These are phyloP conservation scores for Circinella minor DNA, from an alignment of 371 early-diverging fungal genomes.

Conservation along the genomic window DNA sequence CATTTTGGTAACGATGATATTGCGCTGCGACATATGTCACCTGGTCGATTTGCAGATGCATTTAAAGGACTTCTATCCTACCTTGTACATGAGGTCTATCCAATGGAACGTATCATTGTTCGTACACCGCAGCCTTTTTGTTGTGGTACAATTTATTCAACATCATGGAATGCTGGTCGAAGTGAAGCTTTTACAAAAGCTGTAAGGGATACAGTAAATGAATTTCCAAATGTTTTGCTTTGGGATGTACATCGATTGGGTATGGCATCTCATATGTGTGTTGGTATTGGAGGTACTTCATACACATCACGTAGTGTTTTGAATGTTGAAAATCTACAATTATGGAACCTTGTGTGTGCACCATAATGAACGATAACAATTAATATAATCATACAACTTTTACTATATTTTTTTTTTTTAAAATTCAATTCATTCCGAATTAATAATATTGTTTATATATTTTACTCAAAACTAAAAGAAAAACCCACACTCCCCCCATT, in stretches of 20 bases:
- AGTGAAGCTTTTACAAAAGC: conserved; percentile 37
- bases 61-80: conserved; percentile 25
- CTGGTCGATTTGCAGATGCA: conserved; percentile 25
- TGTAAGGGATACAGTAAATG: conserved; percentile 24
- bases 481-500: too few relatives aligned
- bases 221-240: conserved; percentile 21
- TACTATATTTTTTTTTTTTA: background rate
- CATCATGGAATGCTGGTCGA: conserved; percentile 47
- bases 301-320: conserved; percentile 42
- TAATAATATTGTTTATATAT: too few relatives aligned
- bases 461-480: too few relatives aligned
- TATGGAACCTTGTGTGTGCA: conserved; percentile 40
- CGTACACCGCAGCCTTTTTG: conserved; percentile 46
- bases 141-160: conserved; percentile 29
- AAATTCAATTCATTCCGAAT: too few relatives aligned
- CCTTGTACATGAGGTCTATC: conserved; percentile 31
- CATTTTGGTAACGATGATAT: conserved; percentile 44
- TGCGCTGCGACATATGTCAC: conserved; percentile 24
- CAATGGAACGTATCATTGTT: conserved; percentile 38
- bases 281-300: conserved; percentile 22
- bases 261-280: conserved; percentile 34
- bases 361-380: background rate
- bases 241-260: conserved; percentile 50
- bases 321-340: conserved; percentile 40
- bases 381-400: background rate